phyloP scores from a whole-genome alignment of 192 early-diverging fungal genomes.

The Thamnidium elegans region DNA sequence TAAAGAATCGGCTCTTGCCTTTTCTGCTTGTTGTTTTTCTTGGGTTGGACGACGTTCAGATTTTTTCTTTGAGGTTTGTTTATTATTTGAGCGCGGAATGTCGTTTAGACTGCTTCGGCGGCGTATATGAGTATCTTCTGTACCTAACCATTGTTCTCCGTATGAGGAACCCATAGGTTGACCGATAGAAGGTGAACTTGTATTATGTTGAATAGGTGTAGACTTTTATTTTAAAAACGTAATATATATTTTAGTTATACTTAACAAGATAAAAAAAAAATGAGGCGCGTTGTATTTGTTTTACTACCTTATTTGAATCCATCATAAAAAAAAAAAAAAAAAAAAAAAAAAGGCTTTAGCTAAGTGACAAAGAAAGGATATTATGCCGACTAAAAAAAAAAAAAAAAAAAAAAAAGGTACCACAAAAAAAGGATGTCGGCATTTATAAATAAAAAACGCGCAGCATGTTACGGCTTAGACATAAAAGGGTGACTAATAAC shows the following conservation, averaged over 20 bases:
- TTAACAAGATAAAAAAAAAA: neutral
- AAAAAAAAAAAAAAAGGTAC: too few relatives aligned
- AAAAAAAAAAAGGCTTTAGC: neutral
- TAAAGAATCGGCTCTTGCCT: neutral
- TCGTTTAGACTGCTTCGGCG: constrained; percentile 7
- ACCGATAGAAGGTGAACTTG: constrained; percentile 38
- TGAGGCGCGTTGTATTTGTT: neutral
- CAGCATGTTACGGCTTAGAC: too few relatives aligned
- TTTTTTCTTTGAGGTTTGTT: constrained; percentile 62
- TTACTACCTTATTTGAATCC: neutral
- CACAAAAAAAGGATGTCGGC: too few relatives aligned
- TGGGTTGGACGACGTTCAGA: constrained; percentile 70
- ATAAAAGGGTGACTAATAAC: too few relatives aligned
- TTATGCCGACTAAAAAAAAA: neutral
- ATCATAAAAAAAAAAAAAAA: neutral
- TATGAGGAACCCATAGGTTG: constrained; percentile 51
- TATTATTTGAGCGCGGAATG: too few relatives aligned
- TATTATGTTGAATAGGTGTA: neutral
- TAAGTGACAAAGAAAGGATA: neutral
- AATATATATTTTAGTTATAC: neutral
- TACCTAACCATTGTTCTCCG: constrained; percentile 40
- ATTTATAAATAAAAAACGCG: too few relatives aligned
- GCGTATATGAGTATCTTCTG: constrained; percentile 2
- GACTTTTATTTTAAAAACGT: neutral
- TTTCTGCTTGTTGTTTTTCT: neutral